These are phyloP conservation scores for Russula dissimulans DNA, from an alignment of 768 basidiomycete genomes.

Conservation along the genomic window DNA sequence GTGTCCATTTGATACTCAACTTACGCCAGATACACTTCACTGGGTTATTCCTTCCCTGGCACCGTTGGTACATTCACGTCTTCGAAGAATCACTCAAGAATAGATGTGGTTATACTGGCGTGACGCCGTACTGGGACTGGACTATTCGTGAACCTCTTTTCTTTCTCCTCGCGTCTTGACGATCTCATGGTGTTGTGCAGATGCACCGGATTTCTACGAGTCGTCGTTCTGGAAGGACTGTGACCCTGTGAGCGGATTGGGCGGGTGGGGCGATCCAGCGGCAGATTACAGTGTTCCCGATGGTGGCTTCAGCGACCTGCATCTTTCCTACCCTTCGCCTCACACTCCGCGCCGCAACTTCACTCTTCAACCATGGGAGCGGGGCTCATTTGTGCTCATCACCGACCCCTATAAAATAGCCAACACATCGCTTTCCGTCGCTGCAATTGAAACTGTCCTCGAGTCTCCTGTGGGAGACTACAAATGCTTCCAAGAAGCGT, in stretches of 20 bases:
- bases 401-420: constrained; percentile 22
- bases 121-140: constrained; percentile 26
- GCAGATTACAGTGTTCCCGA: constrained; percentile 21
- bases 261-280: constrained; percentile 23
- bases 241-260: constrained; percentile 22
- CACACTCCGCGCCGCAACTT: constrained; percentile 29
- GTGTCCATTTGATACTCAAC: no score
- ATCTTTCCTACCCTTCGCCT: constrained; percentile 27
- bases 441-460: constrained; percentile 22
- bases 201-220: constrained; percentile 21
- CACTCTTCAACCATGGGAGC: constrained; percentile 26
- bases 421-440: constrained; percentile 24
- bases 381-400: not conserved
- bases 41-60: constrained; percentile 25
- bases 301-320: constrained; percentile 26
- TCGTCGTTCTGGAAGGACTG: constrained; percentile 21
- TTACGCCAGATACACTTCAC: constrained; percentile 19
- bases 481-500: constrained; percentile 24
- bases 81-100: constrained; percentile 20
- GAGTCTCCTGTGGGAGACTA: constrained; percentile 26
- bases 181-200: constrained; percentile 1
- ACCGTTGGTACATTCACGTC: constrained; percentile 22
- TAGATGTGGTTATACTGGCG: constrained; percentile 22
- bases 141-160: constrained; percentile 12
- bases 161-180: not conserved